Conservation (phyloP, 495 filamentous ascomycete genomes). For the Aspergillus sclerotiicarbonarius region DNA sequence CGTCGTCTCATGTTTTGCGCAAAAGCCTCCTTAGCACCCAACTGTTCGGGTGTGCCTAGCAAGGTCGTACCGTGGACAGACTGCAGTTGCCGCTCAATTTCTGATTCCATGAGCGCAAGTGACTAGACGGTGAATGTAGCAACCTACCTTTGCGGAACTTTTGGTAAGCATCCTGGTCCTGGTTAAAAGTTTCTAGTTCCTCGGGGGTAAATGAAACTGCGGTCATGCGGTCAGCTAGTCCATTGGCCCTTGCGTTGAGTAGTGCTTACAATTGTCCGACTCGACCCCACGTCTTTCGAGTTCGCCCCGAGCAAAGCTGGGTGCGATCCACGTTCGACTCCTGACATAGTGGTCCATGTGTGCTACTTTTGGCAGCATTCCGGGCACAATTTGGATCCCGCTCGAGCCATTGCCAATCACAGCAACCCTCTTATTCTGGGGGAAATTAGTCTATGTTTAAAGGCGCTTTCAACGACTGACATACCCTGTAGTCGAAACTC, state of each 20-base stretch:
- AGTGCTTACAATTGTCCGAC: constrained; percentile 35
- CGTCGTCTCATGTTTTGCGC: constrained; percentile 42
- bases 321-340: constrained; percentile 44
- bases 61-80: constrained; percentile 42
- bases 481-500: constrained; percentile 30
- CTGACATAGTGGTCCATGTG: constrained; percentile 47
- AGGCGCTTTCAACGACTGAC: constrained; percentile 14
- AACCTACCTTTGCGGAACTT: constrained; percentile 43
- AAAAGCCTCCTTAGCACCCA: constrained; percentile 33
- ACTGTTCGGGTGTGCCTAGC: constrained; percentile 36
- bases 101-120: constrained; percentile 12
- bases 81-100: constrained; percentile 49
- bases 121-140: neutral
- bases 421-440: constrained; percentile 47
- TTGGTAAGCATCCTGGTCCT: constrained; percentile 36
- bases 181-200: constrained; percentile 46
- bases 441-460: constrained; percentile 15
- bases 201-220: constrained; percentile 38
- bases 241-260: neutral
- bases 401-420: constrained; percentile 54
- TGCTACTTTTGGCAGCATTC: constrained; percentile 52
- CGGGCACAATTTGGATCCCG: constrained; percentile 59
- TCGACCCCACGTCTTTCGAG: constrained; percentile 29
- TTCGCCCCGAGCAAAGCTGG: constrained; percentile 34
- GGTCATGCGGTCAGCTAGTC: neutral